Evolutionary conservation across 148 eudicot species (phyloP), one percentile per base, ranked within the genome.

Genomic region (Persicaria maculosa): DNA sequence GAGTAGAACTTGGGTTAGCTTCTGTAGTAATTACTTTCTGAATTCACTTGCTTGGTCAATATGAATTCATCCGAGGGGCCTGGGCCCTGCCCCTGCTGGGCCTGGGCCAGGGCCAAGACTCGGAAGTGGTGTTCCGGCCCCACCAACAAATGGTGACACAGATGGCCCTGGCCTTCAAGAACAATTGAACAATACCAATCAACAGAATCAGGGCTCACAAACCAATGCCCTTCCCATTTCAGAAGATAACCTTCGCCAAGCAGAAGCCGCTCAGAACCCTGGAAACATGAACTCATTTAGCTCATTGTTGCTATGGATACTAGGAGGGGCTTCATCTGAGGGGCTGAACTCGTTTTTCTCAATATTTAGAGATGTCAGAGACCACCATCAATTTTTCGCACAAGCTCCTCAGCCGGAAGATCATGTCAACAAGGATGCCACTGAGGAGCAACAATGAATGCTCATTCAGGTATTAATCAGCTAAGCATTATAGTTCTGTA

Each of bases 251-350:
- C 78, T 85, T 68, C 87, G 70, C 75, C 98, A 86, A 74, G 85
- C 86, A 72, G 93, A 84, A 69, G 40, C 81, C 50, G 91, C 83
- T 71, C 92, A 81, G 43, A 90, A 77, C 75, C 92, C 88, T 20
- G 99, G 96, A 80, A 80, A 81, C 71, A 87, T 95, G 92, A 95
- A 78, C 76, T 95, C 96, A 14, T 89, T 92, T 74, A 89, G 94
- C 84, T 88, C 96, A 54, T 84, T 95, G 86, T 81, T 95, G 80
- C 79, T 95, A 44, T 88, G 97, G 92, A 81, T 92, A 67, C 78
- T 92, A 57, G 99, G 97, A 17, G 99, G 98, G 73, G 97, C 97
- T 70, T 86, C 93, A 48, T 90, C 98, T 1, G 99, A 92, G 82
- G 89, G 97, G 48, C 86, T 90, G 61, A 95, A 90, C 85, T 95